phyloP scores from a whole-genome alignment of 306 rosid species.

The Malus sieversii region DNA sequence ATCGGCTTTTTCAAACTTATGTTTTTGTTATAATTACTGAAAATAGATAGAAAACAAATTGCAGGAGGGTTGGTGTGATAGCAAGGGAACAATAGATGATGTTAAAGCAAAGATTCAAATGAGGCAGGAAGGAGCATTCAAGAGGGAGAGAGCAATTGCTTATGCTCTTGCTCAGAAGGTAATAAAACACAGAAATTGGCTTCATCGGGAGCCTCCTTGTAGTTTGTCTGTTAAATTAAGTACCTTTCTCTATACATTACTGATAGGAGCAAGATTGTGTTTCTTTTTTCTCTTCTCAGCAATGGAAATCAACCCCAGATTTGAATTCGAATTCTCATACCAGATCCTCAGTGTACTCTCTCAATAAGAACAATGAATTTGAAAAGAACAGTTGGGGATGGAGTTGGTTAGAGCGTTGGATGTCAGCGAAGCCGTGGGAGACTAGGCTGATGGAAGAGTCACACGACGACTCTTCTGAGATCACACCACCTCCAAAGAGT shows the following conservation, averaged over 20 bases:
- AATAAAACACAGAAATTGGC: background rate
- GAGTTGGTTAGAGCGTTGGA: constrained; percentile 99
- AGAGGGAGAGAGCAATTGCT: constrained; percentile 91
- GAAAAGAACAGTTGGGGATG: constrained; percentile 79
- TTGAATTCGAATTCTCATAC: constrained; percentile 31
- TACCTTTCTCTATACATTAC: background rate
- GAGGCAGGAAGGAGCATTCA: constrained; percentile 93
- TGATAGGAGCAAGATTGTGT: background rate
- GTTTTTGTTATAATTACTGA: background rate
- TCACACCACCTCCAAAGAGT: constrained; percentile 61
- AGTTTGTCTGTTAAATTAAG: background rate
- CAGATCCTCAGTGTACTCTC: constrained; percentile 28
- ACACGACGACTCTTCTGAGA: constrained; percentile 35
- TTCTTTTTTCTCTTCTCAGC: constrained; percentile 38
- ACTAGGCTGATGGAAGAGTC: constrained; percentile 82
- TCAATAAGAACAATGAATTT: constrained; percentile 39
- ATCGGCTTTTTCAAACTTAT: background rate
- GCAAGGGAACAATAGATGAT: constrained; percentile 73
- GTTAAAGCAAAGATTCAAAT: constrained; percentile 68
- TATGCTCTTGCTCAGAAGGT: constrained; percentile 95
- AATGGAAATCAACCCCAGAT: constrained; percentile 57
- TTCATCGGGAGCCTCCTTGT: background rate
- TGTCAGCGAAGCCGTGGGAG: constrained; percentile 99
- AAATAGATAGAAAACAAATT: background rate
- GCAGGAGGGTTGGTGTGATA: constrained; percentile 97